These are phyloP conservation scores for Diplodia mutila DNA, from an alignment of 2,329 filamentous ascomycete species.

Conservation along the genomic window DNA sequence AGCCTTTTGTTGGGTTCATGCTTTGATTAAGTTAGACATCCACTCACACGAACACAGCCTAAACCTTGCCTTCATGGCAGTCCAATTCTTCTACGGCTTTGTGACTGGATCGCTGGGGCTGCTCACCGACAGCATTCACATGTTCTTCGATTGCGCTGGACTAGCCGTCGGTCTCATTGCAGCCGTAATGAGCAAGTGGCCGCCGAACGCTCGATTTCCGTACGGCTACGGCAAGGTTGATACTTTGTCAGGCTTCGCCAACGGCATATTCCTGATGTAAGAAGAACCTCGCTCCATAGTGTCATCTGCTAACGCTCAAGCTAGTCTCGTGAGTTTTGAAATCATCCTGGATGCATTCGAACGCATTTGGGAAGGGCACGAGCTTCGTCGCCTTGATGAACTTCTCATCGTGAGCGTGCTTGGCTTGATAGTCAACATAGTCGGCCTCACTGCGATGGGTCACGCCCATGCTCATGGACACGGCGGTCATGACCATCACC, in stretches of 20 bases:
- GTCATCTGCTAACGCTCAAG: slow-evolving; percentile 28
- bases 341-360: slow-evolving; percentile 96
- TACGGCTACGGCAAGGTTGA: slow-evolving; percentile 98
- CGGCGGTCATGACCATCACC: slow-evolving; percentile 44
- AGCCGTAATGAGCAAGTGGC: slow-evolving; percentile 96
- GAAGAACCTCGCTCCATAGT: not conserved
- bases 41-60: slow-evolving; percentile 58
- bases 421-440: slow-evolving; percentile 85
- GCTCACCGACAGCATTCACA: slow-evolving; percentile 97
- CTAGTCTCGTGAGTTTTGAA: slow-evolving; percentile 86
- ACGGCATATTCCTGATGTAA: slow-evolving; percentile 92
- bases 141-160: slow-evolving; percentile 98
- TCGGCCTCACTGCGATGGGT: slow-evolving; percentile 85
- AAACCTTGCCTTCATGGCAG: slow-evolving; percentile 92
- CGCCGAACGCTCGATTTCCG: slow-evolving; percentile 82
- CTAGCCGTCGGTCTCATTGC: slow-evolving; percentile 88
- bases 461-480: slow-evolving; percentile 62
- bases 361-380: slow-evolving; percentile 77
- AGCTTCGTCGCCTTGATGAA: slow-evolving; percentile 83
- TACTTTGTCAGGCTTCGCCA: slow-evolving; percentile 92
- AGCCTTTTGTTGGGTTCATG: not conserved
- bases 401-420: slow-evolving; percentile 85
- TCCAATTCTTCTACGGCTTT: slow-evolving; percentile 94
- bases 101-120: slow-evolving; percentile 90
- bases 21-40: not conserved